These are phyloP conservation scores for Hylodesmum podocarpum DNA, from an alignment of 306 rosid genomes.

Conservation along the genomic window DNA sequence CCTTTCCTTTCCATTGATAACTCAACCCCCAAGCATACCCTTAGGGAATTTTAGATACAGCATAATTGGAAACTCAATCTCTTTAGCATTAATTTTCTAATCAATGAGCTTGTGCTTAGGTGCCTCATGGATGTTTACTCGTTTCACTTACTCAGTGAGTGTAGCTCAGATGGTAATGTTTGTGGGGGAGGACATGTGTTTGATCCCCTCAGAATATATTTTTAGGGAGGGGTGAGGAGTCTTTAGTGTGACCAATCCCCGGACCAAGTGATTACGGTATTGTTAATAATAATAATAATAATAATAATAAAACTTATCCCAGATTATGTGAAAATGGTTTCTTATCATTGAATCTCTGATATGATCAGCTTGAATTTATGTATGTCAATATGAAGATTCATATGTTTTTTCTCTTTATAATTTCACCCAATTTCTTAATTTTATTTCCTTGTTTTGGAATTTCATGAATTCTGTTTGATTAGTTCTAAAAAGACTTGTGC, in stretches of 20 bases:
- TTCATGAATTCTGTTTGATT: background rate
- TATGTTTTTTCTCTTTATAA: background rate
- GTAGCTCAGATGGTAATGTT: no score
- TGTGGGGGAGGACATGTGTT: no score
- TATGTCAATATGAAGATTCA: background rate
- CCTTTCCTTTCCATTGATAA: background rate
- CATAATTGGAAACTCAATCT: background rate
- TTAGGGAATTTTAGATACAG: slow-evolving; percentile 1
- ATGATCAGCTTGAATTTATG: background rate
- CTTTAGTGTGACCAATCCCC: no score
- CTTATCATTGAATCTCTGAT: background rate
- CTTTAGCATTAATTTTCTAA: background rate
- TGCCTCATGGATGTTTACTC: background rate
- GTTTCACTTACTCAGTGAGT: no score
- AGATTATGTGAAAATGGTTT: background rate
- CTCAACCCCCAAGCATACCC: background rate
- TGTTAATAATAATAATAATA: no score
- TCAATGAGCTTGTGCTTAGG: background rate
- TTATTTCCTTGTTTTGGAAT: background rate
- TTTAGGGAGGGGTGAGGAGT: no score
- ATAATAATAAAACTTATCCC: no score
- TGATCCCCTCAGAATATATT: no score
- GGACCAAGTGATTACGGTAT: no score
- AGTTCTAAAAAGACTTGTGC: background rate
- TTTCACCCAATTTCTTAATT: background rate